Base-by-base conservation (phyloP, 192 early-diverging fungal species). In the Umbelopsis sp. region DNA sequence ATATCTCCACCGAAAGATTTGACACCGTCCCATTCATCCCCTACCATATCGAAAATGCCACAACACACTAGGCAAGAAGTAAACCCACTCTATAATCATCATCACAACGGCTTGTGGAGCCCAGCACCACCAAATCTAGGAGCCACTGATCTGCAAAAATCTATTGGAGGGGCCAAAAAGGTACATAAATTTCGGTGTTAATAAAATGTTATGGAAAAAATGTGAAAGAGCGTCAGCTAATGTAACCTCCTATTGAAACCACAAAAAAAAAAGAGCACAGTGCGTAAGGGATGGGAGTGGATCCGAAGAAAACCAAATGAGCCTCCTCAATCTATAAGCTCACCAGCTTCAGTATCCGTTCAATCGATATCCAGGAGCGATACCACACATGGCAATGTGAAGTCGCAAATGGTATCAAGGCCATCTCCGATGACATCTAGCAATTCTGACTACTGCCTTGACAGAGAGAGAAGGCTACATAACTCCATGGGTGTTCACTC, bases 201-300 rank as follows among this genome's bases (percentile, higher is more conserved):
- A 41, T 41, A 6, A 41, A 41, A 41, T 41, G 10, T 4, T 41
- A 9, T 9, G 37, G 37, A 41, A 41, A 41, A 41, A 10, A 10
- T 41, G 35, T 41, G 37, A 6, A 7, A 41, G 10, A 61, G 16
- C 2, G 5, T 35, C 16, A 35, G 30, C 11, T n/a, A 61, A 33
- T 35, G 13, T 35, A 2, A 16, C 3, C 33, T 35, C 33, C 9
- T 61, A 30, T 8, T 16, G 16, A 15, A n/a, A n/a, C n/a, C n/a
- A n/a, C n/a, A n/a, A n/a, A n/a, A n/a, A n/a, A n/a, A 30, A 35
- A 35, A 61, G 55, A 61, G 55, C 35, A 11, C 55, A 16, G n/a
- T 61, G 30, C 55, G 55, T 33, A 61, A 61, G 33, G 55, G 55
- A 61, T 61, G 55, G 55, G 55, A 61, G 13, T 61, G 55, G 55